phyloP scores from a whole-genome alignment of 345 rosid genomes.

The Populus davidiana region DNA sequence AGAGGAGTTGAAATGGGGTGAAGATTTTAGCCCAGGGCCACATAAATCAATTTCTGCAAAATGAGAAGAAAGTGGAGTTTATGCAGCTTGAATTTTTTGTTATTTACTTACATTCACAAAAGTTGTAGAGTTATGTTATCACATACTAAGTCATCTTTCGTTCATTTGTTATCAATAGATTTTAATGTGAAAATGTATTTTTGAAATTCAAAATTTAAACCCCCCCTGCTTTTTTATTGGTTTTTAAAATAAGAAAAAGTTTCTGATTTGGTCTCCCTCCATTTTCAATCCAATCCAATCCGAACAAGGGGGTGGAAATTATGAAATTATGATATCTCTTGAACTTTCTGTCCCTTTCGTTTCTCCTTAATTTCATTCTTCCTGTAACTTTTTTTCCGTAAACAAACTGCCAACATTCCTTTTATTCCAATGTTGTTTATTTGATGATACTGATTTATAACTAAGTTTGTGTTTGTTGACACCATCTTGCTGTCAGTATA shows the following conservation, averaged over 20 bases:
- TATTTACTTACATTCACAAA: neutral
- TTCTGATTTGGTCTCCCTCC: neutral
- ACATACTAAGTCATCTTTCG: neutral
- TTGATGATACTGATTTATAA: neutral
- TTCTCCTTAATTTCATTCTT: neutral
- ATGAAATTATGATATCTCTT: neutral
- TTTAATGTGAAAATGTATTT: too few species aligned
- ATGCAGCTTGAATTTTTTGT: neutral
- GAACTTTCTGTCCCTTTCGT: neutral
- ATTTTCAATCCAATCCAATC: neutral
- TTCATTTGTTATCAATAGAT: neutral
- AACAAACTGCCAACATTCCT: neutral
- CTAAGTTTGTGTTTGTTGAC: neutral
- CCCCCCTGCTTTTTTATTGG: too few species aligned
- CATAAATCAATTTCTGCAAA: neutral
- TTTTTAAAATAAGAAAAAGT: neutral
- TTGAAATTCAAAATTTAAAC: too few species aligned
- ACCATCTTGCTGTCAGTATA: neutral
- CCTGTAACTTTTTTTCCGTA: neutral
- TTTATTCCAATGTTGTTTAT: neutral
- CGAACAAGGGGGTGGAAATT: neutral
- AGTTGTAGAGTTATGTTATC: neutral
- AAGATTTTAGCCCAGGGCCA: conserved; percentile 3
- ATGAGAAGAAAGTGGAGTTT: neutral
- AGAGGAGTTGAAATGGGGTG: neutral